phyloP scores from a whole-genome alignment of 2,329 filamentous ascomycete species.

The Nemania bipapillata region DNA sequence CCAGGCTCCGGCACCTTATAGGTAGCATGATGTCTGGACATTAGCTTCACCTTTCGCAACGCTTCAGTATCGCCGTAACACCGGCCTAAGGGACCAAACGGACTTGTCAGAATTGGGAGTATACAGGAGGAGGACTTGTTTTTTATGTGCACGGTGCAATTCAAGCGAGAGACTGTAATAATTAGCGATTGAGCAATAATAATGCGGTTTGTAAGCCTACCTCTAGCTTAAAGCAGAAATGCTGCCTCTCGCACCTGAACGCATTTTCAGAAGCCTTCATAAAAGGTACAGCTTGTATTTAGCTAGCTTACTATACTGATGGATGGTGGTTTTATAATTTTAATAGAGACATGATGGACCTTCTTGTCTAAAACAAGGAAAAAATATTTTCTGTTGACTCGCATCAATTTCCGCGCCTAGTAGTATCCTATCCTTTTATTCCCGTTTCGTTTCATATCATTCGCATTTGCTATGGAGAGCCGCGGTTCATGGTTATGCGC shows the following conservation, averaged over 20 bases:
- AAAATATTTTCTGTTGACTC: conserved; percentile 14
- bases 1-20: conserved; percentile 16
- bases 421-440: conserved; percentile 23
- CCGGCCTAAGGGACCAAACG: too few relatives aligned
- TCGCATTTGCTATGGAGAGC: conserved; percentile 19
- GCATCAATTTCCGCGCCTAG: conserved; percentile 14
- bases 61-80: too few relatives aligned
- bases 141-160: not conserved
- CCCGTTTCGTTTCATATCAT: conserved; percentile 30
- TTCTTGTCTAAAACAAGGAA: conserved; percentile 4
- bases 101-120: not conserved
- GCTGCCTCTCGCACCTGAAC: not conserved
- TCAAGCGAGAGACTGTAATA: not conserved
- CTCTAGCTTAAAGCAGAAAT: not conserved
- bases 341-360: not conserved
- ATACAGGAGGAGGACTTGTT: not conserved
- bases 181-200: not conserved
- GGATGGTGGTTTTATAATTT: not conserved
- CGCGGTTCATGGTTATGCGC: conserved; percentile 8
- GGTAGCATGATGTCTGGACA: conserved; percentile 18
- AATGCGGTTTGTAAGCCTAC: not conserved
- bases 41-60: conserved; percentile 9
- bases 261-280: not conserved
- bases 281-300: not conserved
- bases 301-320: not conserved